These are phyloP conservation scores for Annulohypoxylon stygium DNA, from an alignment of 495 filamentous ascomycete genomes.

Conservation along the genomic window DNA sequence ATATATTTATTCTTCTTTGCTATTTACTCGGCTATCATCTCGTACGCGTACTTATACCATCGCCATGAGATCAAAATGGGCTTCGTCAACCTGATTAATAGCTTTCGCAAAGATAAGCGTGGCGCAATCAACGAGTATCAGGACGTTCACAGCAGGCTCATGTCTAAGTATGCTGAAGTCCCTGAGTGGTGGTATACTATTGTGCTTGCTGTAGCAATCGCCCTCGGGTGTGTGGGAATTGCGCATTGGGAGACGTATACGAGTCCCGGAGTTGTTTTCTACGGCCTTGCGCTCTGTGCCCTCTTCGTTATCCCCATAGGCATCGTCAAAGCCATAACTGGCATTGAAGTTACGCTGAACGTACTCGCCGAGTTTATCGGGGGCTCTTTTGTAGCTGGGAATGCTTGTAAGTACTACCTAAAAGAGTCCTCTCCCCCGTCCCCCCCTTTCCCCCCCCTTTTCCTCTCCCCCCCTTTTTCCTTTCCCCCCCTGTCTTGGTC, in stretches of 20 bases:
- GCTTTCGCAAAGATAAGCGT: constrained; percentile 47
- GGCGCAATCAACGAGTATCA: constrained; percentile 42
- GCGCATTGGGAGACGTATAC: constrained; percentile 58
- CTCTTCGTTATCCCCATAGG: constrained; percentile 60
- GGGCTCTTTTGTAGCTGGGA: constrained; percentile 56
- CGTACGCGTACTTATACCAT: constrained; percentile 57
- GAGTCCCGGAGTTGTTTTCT: constrained; percentile 57
- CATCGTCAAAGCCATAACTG: constrained; percentile 60
- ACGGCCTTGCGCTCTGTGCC: constrained; percentile 58
- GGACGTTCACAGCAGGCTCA: constrained; percentile 58
- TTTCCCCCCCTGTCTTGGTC: too few species aligned
- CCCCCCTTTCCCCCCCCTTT: neutral
- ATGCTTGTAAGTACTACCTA: constrained; percentile 47
- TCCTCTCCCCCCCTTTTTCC: neutral
- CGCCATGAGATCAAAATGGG: constrained; percentile 57
- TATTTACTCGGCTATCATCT: constrained; percentile 56
- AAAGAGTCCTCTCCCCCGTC: too few species aligned
- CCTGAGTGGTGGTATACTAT: constrained; percentile 61
- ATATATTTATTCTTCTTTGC: constrained; percentile 59
- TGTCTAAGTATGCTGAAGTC: constrained; percentile 56
- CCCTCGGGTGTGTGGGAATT: constrained; percentile 55
- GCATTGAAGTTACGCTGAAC: constrained; percentile 58
- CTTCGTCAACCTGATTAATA: constrained; percentile 48
- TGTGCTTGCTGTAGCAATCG: constrained; percentile 50
- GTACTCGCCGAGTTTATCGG: constrained; percentile 62